phyloP scores from a whole-genome alignment of 371 early-diverging fungal genomes.

The Mucor indicus region DNA sequence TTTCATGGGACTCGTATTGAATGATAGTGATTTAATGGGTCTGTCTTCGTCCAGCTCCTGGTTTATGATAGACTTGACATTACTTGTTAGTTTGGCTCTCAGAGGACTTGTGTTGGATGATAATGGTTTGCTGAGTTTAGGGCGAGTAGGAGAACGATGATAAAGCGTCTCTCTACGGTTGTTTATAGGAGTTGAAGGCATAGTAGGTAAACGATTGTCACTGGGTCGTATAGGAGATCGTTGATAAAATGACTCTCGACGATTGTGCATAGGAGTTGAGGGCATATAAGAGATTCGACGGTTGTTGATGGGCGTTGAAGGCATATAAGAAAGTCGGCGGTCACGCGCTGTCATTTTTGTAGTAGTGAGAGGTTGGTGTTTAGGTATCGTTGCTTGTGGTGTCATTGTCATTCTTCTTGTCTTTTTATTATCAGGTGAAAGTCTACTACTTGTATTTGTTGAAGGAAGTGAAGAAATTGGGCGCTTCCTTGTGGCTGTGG shows the following conservation, averaged over 20 bases:
- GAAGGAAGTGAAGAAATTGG: neutral
- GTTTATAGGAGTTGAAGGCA: neutral
- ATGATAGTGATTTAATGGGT: neutral
- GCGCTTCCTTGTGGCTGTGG: too few species aligned
- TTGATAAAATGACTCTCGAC: neutral
- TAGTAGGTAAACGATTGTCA: neutral
- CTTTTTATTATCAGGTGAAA: neutral
- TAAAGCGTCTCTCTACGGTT: too few species aligned
- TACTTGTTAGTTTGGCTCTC: neutral
- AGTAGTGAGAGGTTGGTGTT: conserved; percentile 3
- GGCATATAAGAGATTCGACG: neutral
- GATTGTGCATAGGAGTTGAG: neutral
- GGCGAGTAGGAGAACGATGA: neutral
- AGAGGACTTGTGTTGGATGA: neutral
- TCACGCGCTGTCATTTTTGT: conserved; percentile 3
- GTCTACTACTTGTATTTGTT: neutral
- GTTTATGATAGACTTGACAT: neutral
- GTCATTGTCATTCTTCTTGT: conserved; percentile 16
- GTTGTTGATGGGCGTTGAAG: neutral
- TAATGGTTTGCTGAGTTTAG: neutral
- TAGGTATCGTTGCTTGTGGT: conserved; percentile 3
- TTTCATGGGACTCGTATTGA: neutral
- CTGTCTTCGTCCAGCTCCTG: neutral
- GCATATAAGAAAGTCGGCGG: conserved; percentile 14
- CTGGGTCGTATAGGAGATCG: neutral